Evolutionary conservation across 1,284 basidiomycete genomes (phyloP).

Genomic region (Sporisorium graminicola): DNA sequence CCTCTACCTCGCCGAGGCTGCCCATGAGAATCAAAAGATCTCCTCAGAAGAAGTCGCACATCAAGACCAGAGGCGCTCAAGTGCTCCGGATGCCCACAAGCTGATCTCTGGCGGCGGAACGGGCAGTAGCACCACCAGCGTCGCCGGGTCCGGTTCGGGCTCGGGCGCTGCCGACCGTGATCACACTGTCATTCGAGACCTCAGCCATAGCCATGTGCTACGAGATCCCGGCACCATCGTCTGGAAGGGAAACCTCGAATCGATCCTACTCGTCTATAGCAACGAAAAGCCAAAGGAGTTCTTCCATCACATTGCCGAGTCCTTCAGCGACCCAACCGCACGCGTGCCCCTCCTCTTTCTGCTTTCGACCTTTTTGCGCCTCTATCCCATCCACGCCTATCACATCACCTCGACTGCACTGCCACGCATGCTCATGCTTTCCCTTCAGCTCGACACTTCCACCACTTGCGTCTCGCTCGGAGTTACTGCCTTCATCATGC

Average conservation of each 20-base stretch:
- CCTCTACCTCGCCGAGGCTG: conserved; percentile 61
- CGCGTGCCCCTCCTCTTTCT: conserved; percentile 61
- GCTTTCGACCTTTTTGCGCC: conserved; percentile 62
- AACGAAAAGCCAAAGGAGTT: conserved; percentile 61
- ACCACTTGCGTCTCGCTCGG: conserved; percentile 60
- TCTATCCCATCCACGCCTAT: conserved; percentile 63
- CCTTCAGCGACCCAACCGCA: conserved; percentile 46
- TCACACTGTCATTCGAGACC: conserved; percentile 13
- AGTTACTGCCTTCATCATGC: conserved; percentile 62
- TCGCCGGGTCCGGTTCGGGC: neutral
- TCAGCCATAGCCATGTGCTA: conserved; percentile 19
- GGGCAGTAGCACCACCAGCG: neutral
- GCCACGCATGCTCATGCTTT: conserved; percentile 53
- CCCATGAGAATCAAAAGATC: conserved; percentile 37
- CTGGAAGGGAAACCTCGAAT: conserved; percentile 61
- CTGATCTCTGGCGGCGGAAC: neutral
- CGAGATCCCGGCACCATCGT: conserved; percentile 41
- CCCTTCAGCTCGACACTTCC: conserved; percentile 60
- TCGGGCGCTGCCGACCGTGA: conserved; percentile 4
- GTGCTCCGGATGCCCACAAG: conserved; percentile 22
- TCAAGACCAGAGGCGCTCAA: conserved; percentile 18
- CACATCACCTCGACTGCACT: conserved; percentile 64
- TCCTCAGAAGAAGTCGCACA: conserved; percentile 16
- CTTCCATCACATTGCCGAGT: conserved; percentile 62
- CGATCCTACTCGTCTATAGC: conserved; percentile 58